A percentile compares a stretch with the other conserved stretches of the same genome.
phyloP scores from a whole-genome alignment of 192 early-diverging fungal genomes.

The Rhizophagus clarus region DNA sequence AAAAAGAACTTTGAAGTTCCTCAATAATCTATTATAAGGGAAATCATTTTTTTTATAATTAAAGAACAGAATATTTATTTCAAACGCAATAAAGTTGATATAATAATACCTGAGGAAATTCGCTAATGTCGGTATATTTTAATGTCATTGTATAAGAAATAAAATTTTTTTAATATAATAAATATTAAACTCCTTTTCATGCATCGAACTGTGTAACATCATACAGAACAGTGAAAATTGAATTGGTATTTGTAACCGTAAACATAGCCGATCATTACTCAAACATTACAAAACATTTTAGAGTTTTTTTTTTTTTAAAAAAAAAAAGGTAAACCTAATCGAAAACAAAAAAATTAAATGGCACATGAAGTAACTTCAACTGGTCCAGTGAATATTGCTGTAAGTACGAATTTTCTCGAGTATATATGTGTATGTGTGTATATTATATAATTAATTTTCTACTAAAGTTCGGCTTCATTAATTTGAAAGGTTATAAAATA shows the following conservation, averaged over 20 bases:
- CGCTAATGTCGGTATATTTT: background rate
- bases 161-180: too few species aligned
- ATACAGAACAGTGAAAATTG: too few species aligned
- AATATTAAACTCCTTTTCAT: too few species aligned
- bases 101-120: background rate
- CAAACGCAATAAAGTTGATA: background rate
- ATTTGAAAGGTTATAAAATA: conserved; percentile 79
- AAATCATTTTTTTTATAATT: background rate
- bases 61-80: background rate
- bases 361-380: conserved; percentile 74
- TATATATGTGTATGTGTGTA: too few species aligned
- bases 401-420: conserved; percentile 41
- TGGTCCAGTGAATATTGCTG: conserved; percentile 99
- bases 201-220: too few species aligned
- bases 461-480: background rate
- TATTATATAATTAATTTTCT: too few species aligned
- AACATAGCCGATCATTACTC: too few species aligned
- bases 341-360: too few species aligned
- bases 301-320: background rate
- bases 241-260: too few species aligned
- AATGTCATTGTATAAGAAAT: background rate
- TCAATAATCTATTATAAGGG: conserved; percentile 33
- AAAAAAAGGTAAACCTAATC: too few species aligned
- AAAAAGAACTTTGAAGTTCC: conserved; percentile 41
- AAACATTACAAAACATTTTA: too few species aligned